Conservation (phyloP, 345 rosid species). For the Syzygium grande region DNA sequence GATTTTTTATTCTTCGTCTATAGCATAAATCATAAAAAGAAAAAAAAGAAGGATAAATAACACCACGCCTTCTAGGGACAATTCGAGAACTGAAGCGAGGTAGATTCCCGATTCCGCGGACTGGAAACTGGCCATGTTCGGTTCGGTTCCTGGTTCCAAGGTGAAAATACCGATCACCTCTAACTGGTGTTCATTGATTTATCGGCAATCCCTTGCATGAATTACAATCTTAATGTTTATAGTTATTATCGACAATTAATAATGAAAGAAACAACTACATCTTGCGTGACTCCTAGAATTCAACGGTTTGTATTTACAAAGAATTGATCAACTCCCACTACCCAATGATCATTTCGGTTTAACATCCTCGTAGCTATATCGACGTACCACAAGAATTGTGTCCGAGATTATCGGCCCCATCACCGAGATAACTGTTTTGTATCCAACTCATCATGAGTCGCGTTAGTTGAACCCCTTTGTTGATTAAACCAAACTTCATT, state of each 20-base stretch:
- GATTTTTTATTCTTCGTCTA: too few relatives aligned
- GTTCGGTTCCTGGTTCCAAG: background rate
- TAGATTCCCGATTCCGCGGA: background rate
- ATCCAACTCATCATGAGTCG: background rate
- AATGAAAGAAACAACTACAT: background rate
- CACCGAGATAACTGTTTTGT: too few relatives aligned
- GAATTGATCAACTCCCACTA: background rate
- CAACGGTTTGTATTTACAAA: background rate
- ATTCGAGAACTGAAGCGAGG: background rate
- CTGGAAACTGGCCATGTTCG: accelerated
- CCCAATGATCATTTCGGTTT: background rate
- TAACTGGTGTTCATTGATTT: background rate
- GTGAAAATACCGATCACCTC: accelerated
- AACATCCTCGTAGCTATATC: background rate
- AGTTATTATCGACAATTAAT: background rate
- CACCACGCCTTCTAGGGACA: background rate
- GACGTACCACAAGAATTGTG: background rate
- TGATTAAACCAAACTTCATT: background rate
- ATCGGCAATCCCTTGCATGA: background rate
- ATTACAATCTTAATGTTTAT: background rate
- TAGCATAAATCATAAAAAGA: background rate
- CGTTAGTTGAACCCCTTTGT: background rate
- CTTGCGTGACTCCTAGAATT: background rate
- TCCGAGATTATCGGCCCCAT: background rate
- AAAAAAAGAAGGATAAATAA: background rate